Evolutionary conservation across 2,329 filamentous ascomycete genomes (phyloP), one percentile per base, ranked within the genome.

Genomic region (Zymoseptoria tritici): DNA sequence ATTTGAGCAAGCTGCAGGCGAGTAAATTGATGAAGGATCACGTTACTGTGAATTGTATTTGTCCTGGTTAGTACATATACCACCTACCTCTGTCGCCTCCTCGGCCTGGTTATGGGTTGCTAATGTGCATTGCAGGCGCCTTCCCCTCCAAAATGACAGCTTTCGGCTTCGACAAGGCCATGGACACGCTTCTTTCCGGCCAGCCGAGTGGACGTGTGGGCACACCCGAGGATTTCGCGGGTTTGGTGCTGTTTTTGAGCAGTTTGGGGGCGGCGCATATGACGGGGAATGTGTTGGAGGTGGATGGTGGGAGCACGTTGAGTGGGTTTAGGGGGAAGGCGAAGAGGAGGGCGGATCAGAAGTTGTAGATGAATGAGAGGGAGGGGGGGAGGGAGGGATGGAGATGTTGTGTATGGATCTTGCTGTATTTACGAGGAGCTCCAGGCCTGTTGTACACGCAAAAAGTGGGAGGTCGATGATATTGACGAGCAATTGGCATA

Each of bases 111-210:
- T n/a, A n/a, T n/a, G n/a, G n/a, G n/a, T n/a, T n/a, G 36, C 16
- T 29, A 8, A n/a, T 16, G 31, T 36, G 6, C 4, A 16, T 36
- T 13, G 2, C 16, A 46, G 67, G 64, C 20, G 75, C 83, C 1
- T 85, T 85, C 64, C 81, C 81, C 0, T 78, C 74, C 49, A 78
- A 83, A 68, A 83, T 84, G 80, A 85, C 81, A 9, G 78, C 80
- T 13, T 72, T 64, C 22, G 71, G 71, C 1, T 71, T 84, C 52
- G 70, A 79, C 31, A 76, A 78, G 57, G 81, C 77, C 57, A 75
- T 76, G 55, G 79, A 82, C 49, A 73, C 74, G 1, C 74, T 84
- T 20, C 75, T 78, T 51, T 64, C 72, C 0, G 71, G 73, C 6
- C 78, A 80, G 68, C 78, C 78, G 1, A 78, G 74, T 9, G 78